A percentile compares a stretch with the other conserved stretches of the same genome.
Evolutionary conservation across 179 eudicot species (phyloP).

Genomic region (Silene noctiflora): DNA sequence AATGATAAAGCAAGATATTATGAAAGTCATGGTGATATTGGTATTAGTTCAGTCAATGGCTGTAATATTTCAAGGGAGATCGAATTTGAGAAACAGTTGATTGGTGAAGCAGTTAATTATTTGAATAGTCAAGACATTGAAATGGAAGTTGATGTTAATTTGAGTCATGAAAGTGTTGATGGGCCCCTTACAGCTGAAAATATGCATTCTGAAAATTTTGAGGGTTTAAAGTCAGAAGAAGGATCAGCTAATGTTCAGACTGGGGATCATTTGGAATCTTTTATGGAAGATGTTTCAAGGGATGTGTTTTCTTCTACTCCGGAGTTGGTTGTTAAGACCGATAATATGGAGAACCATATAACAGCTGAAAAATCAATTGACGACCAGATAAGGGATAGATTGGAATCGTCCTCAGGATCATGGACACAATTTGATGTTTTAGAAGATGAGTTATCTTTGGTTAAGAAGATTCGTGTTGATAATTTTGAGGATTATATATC

Average conservation of each 20-base stretch:
- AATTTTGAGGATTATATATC: constrained; percentile 25
- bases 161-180: constrained; percentile 27
- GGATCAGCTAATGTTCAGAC: constrained; percentile 38
- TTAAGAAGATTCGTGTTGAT: constrained; percentile 25
- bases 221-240: constrained; percentile 34
- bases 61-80: constrained; percentile 36
- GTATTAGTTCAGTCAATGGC: constrained; percentile 18
- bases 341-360: constrained; percentile 34
- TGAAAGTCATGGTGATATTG: constrained; percentile 28
- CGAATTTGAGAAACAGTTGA: constrained; percentile 29
- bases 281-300: constrained; percentile 32
- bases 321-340: constrained; percentile 25
- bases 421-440: constrained; percentile 49
- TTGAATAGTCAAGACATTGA: constrained; percentile 14
- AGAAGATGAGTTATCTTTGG: constrained; percentile 20
- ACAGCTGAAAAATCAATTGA: constrained; percentile 45
- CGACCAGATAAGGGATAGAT: constrained; percentile 35
- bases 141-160: constrained; percentile 19
- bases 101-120: constrained; percentile 27
- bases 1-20: constrained; percentile 24
- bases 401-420: constrained; percentile 46
- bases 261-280: constrained; percentile 40
- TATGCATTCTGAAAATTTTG: constrained; percentile 33
- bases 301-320: constrained; percentile 13
- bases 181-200: constrained; percentile 27